Conservation (phyloP, 768 basidiomycete species). For the Lentinula edodes region DNA sequence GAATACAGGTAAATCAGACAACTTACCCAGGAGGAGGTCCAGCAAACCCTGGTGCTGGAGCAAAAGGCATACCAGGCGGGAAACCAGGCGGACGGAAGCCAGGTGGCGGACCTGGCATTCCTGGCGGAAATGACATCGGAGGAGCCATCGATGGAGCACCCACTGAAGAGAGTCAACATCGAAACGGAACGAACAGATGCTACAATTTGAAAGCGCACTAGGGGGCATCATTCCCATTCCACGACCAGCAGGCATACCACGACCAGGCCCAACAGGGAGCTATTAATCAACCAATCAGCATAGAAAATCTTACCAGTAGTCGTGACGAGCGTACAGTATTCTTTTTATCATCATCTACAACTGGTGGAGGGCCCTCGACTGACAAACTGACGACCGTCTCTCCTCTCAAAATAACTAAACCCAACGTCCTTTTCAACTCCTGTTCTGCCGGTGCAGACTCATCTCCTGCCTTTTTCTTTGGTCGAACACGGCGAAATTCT, state of each 20-base stretch:
- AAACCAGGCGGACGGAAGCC: constrained; percentile 83
- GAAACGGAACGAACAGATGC: constrained; percentile 7
- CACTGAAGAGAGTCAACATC: constrained; percentile 34
- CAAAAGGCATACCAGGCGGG: constrained; percentile 76
- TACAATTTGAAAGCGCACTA: constrained; percentile 35
- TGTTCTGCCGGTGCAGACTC: constrained; percentile 67
- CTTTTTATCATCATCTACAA: constrained; percentile 87
- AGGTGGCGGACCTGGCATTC: constrained; percentile 83
- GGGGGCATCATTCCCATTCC: constrained; percentile 96
- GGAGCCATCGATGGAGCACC: constrained; percentile 58
- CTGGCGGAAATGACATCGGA: constrained; percentile 67
- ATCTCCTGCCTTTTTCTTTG: constrained; percentile 87
- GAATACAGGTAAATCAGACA: neutral
- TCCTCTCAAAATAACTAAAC: constrained; percentile 94
- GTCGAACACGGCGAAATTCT: constrained; percentile 89
- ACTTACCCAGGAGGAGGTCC: constrained; percentile 82
- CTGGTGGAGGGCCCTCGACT: constrained; percentile 93
- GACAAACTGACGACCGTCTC: constrained; percentile 94
- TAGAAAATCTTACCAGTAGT: constrained; percentile 2
- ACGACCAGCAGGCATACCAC: constrained; percentile 93
- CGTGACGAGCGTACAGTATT: constrained; percentile 50
- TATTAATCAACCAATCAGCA: constrained; percentile 26
- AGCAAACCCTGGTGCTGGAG: constrained; percentile 75
- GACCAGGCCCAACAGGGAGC: constrained; percentile 87
- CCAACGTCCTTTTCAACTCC: constrained; percentile 94